phyloP scores from a whole-genome alignment of 495 filamentous ascomycete genomes.

The Penicillium waksmanii region DNA sequence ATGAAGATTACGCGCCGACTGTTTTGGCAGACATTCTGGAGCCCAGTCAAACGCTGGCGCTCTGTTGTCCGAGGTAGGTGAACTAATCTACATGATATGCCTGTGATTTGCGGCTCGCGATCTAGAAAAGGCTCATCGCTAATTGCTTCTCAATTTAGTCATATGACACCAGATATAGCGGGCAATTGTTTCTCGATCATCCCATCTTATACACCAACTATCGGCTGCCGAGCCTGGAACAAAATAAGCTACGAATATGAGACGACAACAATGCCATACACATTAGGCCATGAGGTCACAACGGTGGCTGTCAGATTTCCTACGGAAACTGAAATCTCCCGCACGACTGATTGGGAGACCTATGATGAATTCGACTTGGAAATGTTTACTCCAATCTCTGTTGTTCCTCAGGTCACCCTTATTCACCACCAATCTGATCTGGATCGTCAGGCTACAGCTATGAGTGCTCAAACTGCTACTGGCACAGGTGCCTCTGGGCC shows the following conservation, averaged over 20 bases:
- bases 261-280: background rate
- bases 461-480: too few relatives aligned
- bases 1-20: background rate
- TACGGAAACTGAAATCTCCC: background rate
- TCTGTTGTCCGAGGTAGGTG: constrained; percentile 14
- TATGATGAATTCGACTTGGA: background rate
- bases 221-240: background rate
- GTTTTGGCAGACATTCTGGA: constrained; percentile 4
- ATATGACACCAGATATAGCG: constrained; percentile 1
- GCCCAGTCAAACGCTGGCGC: constrained; percentile 10
- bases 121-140: background rate
- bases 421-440: constrained; percentile 13
- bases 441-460: background rate
- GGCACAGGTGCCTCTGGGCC: too few relatives aligned
- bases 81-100: background rate
- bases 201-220: constrained; percentile 6
- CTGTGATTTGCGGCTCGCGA: background rate
- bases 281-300: too few relatives aligned
- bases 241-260: background rate
- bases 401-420: constrained; percentile 7
- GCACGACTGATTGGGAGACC: background rate
- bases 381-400: background rate
- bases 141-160: background rate
- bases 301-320: background rate
- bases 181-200: constrained; percentile 1